These are phyloP conservation scores for Aspergillaceae sp. DNA, from an alignment of 2,329 filamentous ascomycete genomes.

Conservation along the genomic window DNA sequence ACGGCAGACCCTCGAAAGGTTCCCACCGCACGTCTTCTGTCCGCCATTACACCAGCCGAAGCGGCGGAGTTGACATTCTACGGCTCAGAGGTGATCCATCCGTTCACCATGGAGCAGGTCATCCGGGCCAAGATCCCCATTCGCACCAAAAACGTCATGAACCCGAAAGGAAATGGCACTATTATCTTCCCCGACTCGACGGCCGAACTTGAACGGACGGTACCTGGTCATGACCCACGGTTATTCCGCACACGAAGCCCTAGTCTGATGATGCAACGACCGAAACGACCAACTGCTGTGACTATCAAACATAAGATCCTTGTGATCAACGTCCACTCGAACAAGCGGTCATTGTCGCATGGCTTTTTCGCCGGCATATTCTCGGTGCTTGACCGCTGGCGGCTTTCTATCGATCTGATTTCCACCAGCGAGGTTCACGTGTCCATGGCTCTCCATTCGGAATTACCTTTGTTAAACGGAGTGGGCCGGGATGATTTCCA, in stretches of 20 bases:
- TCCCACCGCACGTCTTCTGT: conserved; percentile 81
- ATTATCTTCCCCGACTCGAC: conserved; percentile 64
- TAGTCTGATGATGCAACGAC: conserved; percentile 43
- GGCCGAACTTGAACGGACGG: conserved; percentile 43
- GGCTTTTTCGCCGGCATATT: conserved; percentile 95
- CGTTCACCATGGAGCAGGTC: conserved; percentile 95
- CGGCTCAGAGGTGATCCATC: conserved; percentile 93
- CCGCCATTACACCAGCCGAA: conserved; percentile 84
- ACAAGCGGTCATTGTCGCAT: conserved; percentile 91
- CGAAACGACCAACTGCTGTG: conserved; percentile 75
- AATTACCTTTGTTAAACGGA: conserved; percentile 47
- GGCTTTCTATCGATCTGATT: conserved; percentile 89
- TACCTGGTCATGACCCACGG: conserved; percentile 51
- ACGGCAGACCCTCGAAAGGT: conserved; percentile 79
- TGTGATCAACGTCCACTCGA: conserved; percentile 95
- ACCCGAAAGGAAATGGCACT: conserved; percentile 54
- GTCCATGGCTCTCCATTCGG: conserved; percentile 88
- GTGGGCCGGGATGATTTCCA: conserved; percentile 40
- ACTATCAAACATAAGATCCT: conserved; percentile 97
- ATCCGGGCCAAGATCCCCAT: conserved; percentile 58
- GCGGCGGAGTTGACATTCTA: conserved; percentile 93
- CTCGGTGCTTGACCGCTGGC: conserved; percentile 75
- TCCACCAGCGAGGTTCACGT: conserved; percentile 96
- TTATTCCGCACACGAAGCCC: conserved; percentile 41
- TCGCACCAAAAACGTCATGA: conserved; percentile 62